phyloP scores from a whole-genome alignment of 805 yeast species.

The Kurtzmaniella fragi region DNA sequence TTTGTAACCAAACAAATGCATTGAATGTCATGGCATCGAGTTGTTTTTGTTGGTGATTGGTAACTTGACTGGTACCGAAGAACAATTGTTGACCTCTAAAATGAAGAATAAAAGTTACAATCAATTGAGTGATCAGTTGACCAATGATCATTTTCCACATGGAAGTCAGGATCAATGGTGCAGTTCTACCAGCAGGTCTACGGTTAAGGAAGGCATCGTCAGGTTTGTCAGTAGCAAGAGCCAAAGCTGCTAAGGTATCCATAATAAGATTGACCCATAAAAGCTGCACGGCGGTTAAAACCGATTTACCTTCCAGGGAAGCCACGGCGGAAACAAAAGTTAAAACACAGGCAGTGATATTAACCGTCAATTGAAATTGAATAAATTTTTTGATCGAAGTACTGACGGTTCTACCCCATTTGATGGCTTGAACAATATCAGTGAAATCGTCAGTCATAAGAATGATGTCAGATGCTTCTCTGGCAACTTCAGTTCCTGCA shows the following conservation, averaged over 20 bases:
- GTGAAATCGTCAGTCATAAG: slow-evolving; percentile 92
- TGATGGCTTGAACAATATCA: slow-evolving; percentile 92
- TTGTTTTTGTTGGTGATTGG: slow-evolving; percentile 48
- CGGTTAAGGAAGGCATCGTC: slow-evolving; percentile 73
- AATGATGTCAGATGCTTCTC: slow-evolving; percentile 93
- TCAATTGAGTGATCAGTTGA: slow-evolving; percentile 74
- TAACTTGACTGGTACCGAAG: slow-evolving; percentile 30
- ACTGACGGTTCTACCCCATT: slow-evolving; percentile 98
- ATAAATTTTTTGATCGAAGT: slow-evolving; percentile 91
- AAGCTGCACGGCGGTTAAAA: slow-evolving; percentile 93
- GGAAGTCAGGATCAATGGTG: slow-evolving; percentile 77
- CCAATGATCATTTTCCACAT: slow-evolving; percentile 99
- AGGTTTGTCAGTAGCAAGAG: slow-evolving; percentile 96
- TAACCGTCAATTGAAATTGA: slow-evolving; percentile 95
- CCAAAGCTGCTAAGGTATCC: slow-evolving; percentile 98
- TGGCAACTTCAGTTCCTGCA: slow-evolving; percentile 96
- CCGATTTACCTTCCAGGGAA: slow-evolving; percentile 72
- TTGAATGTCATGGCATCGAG: slow-evolving; percentile 86
- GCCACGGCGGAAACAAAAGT: slow-evolving; percentile 94
- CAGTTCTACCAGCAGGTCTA: slow-evolving; percentile 77
- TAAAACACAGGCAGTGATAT: slow-evolving; percentile 90
- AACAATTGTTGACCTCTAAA: slow-evolving; percentile 70
- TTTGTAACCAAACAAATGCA: slow-evolving; percentile 96
- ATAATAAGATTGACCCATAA: slow-evolving; percentile 96
- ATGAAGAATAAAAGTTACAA: slow-evolving; percentile 74